Evolutionary conservation across 305 asterid genomes (phyloP).

Genomic region (Fraxinus baroniana): DNA sequence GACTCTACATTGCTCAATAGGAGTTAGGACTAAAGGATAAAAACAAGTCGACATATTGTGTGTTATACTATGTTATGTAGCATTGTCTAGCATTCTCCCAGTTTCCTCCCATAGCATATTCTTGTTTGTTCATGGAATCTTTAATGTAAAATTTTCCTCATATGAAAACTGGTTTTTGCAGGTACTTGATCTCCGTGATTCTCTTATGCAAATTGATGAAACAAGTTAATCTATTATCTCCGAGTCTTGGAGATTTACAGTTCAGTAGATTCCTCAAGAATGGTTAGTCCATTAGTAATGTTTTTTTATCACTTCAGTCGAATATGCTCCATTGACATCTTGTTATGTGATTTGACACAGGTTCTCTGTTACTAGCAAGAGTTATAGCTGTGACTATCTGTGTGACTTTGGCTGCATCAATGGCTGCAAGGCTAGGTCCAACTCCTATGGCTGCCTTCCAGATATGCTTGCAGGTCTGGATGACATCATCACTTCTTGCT

Average conservation of each 20-base stretch:
- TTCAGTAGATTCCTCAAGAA: conserved; percentile 70
- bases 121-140: not conserved
- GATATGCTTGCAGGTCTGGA: conserved; percentile 84
- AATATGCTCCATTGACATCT: not conserved
- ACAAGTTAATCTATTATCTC: conserved; percentile 64
- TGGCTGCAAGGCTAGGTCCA: conserved; percentile 76
- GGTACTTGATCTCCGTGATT: conserved; percentile 68
- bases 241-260: conserved; percentile 52
- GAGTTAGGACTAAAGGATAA: not conserved
- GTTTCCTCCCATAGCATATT: not conserved
- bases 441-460: conserved; percentile 89
- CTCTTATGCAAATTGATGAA: conserved; percentile 59
- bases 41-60: not conserved
- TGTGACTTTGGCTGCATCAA: conserved; percentile 79
- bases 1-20: not conserved
- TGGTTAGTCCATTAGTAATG: conserved; percentile 37
- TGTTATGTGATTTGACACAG: conserved; percentile 29
- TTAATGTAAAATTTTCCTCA: not conserved
- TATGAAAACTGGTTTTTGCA: conserved; percentile 24
- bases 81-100: not conserved
- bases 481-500: conserved; percentile 75
- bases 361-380: conserved; percentile 62
- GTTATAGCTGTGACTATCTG: conserved; percentile 84
- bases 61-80: not conserved
- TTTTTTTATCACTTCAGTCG: not conserved